phyloP scores from a whole-genome alignment of 257 asterid species.

The Salvia miltiorrhiza region DNA sequence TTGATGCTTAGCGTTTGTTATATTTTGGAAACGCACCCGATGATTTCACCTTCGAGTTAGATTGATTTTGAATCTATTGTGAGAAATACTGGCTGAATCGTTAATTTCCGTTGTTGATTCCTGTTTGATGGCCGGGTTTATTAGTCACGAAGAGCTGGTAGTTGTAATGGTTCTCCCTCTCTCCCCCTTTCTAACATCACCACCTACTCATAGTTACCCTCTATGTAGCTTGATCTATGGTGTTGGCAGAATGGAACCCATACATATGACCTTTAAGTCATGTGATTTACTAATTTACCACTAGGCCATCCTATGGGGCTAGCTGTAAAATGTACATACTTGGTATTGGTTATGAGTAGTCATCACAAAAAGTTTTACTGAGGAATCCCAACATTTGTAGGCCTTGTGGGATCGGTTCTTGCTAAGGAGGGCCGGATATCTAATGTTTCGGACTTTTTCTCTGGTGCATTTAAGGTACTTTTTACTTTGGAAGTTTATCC shows the following conservation, averaged over 20 bases:
- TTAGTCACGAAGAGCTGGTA: neutral
- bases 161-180: neutral
- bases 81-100: neutral
- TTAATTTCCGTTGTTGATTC: neutral
- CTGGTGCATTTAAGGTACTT: conserved; percentile 79
- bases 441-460: conserved; percentile 47
- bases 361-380: neutral
- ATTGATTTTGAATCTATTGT: neutral
- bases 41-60: neutral
- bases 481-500: neutral
- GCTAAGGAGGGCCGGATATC: conserved; percentile 71
- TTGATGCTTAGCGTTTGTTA: conserved; percentile 6
- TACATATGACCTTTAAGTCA: neutral
- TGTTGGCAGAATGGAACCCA: neutral
- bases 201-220: neutral
- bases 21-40: neutral
- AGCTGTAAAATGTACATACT: neutral
- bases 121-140: neutral
- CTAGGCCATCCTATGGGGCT: neutral
- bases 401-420: conserved; percentile 76
- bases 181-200: neutral
- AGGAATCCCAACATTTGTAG: conserved; percentile 37
- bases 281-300: neutral
- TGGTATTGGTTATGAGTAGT: neutral
- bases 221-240: neutral